A percentile compares a stretch with the other conserved stretches of the same genome.
Conservation (phyloP, 176 grass and related monocot species). For the Areca catechu region DNA sequence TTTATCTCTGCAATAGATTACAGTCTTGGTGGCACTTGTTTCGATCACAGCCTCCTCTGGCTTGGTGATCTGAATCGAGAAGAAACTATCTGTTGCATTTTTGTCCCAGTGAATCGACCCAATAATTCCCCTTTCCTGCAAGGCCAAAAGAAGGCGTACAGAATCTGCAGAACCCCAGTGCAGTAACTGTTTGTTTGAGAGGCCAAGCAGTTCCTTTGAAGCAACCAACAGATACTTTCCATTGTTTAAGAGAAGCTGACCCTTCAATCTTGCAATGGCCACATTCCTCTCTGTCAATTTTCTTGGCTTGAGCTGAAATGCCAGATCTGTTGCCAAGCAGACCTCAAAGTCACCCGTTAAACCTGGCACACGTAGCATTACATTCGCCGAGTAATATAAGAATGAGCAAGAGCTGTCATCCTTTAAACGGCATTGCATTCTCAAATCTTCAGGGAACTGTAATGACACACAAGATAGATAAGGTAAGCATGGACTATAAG, state of each 20-base stretch:
- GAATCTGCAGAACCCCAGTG: conserved; percentile 46
- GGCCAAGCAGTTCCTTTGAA: conserved; percentile 11
- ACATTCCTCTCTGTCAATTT: conserved; percentile 31
- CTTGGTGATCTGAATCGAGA: conserved; percentile 28
- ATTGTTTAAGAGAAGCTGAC: conserved; percentile 50
- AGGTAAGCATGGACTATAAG: not conserved
- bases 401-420: conserved; percentile 29
- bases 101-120: conserved; percentile 28
- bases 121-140: conserved; percentile 42
- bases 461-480: conserved; percentile 1
- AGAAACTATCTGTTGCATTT: not conserved
- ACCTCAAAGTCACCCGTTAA: conserved; percentile 39
- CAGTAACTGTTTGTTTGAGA: conserved; percentile 34
- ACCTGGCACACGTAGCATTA: conserved; percentile 31
- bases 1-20: conserved; percentile 47
- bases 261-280: conserved; percentile 57
- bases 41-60: conserved; percentile 52
- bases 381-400: conserved; percentile 59
- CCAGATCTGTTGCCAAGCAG: conserved; percentile 30
- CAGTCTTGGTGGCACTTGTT: conserved; percentile 14
- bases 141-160: conserved; percentile 14
- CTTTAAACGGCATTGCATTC: conserved; percentile 21
- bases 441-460: conserved; percentile 59
- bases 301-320: conserved; percentile 45
- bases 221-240: conserved; percentile 45